Evolutionary conservation across 129 eudicot genomes (phyloP).

Genomic region (Centella asiatica): DNA sequence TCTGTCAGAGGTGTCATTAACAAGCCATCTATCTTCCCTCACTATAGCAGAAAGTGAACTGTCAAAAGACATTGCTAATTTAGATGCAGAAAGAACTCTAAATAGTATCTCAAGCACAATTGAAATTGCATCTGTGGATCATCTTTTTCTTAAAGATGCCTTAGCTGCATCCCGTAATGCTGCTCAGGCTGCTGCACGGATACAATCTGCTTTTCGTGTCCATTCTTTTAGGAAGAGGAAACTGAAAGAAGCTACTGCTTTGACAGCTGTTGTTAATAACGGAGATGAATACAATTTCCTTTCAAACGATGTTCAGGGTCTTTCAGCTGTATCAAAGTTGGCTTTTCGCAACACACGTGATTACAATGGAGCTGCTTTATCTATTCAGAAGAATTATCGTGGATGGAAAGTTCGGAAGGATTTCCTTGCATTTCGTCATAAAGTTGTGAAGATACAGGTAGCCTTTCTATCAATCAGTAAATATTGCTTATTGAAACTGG

Average conservation of each 20-base stretch:
- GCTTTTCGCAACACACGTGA: constrained; percentile 48
- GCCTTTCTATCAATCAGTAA: neutral
- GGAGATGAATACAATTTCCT: constrained; percentile 45
- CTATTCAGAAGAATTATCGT: constrained; percentile 85
- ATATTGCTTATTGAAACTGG: neutral
- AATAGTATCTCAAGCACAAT: constrained; percentile 33
- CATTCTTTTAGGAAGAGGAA: constrained; percentile 89
- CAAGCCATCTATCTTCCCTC: constrained; percentile 81
- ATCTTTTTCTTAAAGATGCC: constrained; percentile 48
- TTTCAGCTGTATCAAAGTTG: constrained; percentile 70
- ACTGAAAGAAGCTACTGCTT: constrained; percentile 35
- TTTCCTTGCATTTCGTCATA: constrained; percentile 75
- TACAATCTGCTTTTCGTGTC: constrained; percentile 92
- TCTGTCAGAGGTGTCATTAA: constrained; percentile 79
- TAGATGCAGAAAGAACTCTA: constrained; percentile 59
- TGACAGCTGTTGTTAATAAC: constrained; percentile 5
- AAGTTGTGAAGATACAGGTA: constrained; percentile 98
- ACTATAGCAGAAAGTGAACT: constrained; percentile 57
- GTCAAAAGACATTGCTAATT: constrained; percentile 48
- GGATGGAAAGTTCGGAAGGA: constrained; percentile 90
- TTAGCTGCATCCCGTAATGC: constrained; percentile 84
- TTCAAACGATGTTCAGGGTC: constrained; percentile 48
- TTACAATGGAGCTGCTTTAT: constrained; percentile 63
- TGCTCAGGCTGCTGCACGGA: constrained; percentile 94
- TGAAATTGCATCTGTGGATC: constrained; percentile 44